Percentiles rank a stretch among this genome's conserved stretches.
phyloP scores from a whole-genome alignment of 768 basidiomycete species.

The Mycena vitilis region DNA sequence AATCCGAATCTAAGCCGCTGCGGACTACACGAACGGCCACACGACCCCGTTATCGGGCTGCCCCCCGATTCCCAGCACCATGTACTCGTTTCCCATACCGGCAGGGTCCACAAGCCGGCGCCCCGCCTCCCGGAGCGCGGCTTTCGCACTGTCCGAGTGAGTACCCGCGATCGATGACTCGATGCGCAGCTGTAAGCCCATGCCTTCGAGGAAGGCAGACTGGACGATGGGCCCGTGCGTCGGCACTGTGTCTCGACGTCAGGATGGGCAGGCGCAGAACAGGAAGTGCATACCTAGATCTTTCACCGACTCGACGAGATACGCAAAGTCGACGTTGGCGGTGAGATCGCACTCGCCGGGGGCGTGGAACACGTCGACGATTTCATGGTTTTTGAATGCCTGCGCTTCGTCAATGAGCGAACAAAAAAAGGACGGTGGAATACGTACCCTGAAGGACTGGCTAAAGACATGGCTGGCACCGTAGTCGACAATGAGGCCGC shows the following conservation, averaged over 20 bases:
- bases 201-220: conserved; percentile 76
- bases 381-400: conserved; percentile 91
- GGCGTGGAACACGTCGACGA: conserved; percentile 84
- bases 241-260: conserved; percentile 51
- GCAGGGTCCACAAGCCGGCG: conserved; percentile 78
- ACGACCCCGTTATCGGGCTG: not conserved
- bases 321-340: conserved; percentile 96
- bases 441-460: conserved; percentile 83
- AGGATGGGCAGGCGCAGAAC: not conserved
- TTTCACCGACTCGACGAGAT: conserved; percentile 80
- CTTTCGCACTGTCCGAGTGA: conserved; percentile 42
- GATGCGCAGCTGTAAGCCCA: conserved; percentile 80
- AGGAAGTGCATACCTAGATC: conserved; percentile 64
- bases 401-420: conserved; percentile 44
- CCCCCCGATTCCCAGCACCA: conserved; percentile 70
- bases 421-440: conserved; percentile 1
- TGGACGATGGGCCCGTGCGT: conserved; percentile 82
- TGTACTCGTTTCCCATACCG: conserved; percentile 92
- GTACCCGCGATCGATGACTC: conserved; percentile 54
- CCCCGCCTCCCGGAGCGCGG: conserved; percentile 69
- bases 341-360: conserved; percentile 95
- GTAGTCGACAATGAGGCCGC: conserved; percentile 91
- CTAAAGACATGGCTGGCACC: conserved; percentile 78
- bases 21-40: conserved; percentile 20
- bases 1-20: not conserved